Base-by-base conservation (phyloP, 2,329 filamentous ascomycete species). In the Clonostachys rhizophaga region DNA sequence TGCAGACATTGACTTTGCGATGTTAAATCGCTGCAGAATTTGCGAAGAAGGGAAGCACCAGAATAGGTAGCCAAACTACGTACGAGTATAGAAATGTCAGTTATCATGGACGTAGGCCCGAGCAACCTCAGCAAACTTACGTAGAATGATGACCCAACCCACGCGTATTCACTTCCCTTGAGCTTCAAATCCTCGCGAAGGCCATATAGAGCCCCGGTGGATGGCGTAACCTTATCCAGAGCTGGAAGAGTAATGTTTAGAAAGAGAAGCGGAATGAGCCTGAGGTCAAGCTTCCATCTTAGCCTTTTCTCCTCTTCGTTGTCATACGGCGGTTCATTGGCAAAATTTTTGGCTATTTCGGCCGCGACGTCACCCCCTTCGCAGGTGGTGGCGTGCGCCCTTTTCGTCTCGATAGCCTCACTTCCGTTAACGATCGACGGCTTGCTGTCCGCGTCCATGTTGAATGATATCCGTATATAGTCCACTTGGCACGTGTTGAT, bases 1-100 rank as follows among this genome's bases (percentile, higher is more conserved):
- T 34, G 42, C 46, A 16, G 47, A 54, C 36, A 67, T 51, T n/a
- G 58, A 54, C 43, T 63, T 66, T 16, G 62, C 65, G 12, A 68
- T 55, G 6, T 64, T 63, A 33, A 66, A 57, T n/a, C 53, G 54
- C 46, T 66, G 63, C 13, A 66, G 51, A 1, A 66, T 46, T 20
- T 48, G 52, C 16, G 56, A 56, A 11, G 53, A 55, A 13, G 61
- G 63, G 9, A 65, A 59, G 42, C 61, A 61, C 47, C 56, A 59
- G 34, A 63, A 44, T 18, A 67, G 52, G 43, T 68, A 67, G 18
- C 62, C 61, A 34, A 65, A 63, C 54, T 58, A 14, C 18, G 18
- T 18, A 18, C 18, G 18, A 18, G 18, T 18, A 18, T 18, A 18
- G 18, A 18, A 18, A 18, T 18, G 18, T 18, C 18, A 18, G 18